Evolutionary conservation across 2,329 filamentous ascomycete genomes (phyloP).

Genomic region (Ophiostoma ips): DNA sequence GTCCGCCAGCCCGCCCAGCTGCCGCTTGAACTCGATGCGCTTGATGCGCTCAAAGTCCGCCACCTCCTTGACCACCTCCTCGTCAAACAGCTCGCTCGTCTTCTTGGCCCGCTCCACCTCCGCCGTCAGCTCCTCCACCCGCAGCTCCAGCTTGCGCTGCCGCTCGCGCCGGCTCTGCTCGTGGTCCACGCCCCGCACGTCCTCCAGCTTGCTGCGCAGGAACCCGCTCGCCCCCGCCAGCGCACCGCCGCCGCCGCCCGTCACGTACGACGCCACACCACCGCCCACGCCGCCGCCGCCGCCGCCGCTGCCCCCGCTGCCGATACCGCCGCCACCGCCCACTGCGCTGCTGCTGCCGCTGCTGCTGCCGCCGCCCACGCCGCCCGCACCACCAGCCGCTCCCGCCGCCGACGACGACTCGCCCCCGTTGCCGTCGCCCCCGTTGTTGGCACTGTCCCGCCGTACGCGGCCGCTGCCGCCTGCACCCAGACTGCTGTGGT

Average conservation of each 20-base stretch:
- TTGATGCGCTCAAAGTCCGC: conserved; percentile 95
- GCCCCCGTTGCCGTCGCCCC: neutral
- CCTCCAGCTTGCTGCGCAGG: conserved; percentile 86
- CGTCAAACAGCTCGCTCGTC: conserved; percentile 84
- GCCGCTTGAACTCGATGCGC: conserved; percentile 76
- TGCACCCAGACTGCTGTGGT: conserved; percentile 16
- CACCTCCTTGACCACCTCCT: conserved; percentile 88
- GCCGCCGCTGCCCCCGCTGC: conserved; percentile 3
- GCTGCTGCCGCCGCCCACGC: neutral
- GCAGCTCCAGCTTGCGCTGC: conserved; percentile 76
- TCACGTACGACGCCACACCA: conserved; percentile 8
- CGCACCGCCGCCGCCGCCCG: conserved; percentile 8
- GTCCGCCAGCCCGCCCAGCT: conserved; percentile 70
- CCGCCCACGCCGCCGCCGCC: neutral
- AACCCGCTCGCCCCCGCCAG: conserved; percentile 71
- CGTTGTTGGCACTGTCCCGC: neutral
- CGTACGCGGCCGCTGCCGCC: conserved; percentile 9
- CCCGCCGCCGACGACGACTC: neutral
- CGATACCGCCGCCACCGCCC: conserved; percentile 5
- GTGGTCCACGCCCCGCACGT: conserved; percentile 92
- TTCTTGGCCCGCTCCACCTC: conserved; percentile 82
- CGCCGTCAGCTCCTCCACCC: conserved; percentile 79
- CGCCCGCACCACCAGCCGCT: too few relatives aligned
- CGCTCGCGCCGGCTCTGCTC: conserved; percentile 81
- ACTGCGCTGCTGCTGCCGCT: neutral